These are phyloP conservation scores for Camellia sinensis DNA, from an alignment of 148 eudicot genomes.

Conservation along the genomic window DNA sequence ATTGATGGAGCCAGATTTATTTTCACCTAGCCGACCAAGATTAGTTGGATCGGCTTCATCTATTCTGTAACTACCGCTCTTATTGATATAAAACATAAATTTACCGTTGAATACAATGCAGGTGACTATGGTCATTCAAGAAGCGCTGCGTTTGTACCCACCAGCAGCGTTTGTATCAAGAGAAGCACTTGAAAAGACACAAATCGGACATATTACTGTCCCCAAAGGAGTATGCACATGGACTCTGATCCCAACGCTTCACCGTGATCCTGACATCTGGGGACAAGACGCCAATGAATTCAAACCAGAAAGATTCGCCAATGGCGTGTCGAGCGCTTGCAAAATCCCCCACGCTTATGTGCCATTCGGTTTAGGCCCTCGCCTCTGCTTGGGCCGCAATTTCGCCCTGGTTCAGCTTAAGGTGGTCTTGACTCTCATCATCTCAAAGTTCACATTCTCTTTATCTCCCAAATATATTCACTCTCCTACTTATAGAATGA, in stretches of 20 bases:
- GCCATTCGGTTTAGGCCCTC: constrained; percentile 75
- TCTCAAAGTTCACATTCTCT: constrained; percentile 56
- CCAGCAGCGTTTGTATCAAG: constrained; percentile 89
- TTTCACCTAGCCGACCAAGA: too few relatives aligned
- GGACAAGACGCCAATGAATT: constrained; percentile 66
- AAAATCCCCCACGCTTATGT: constrained; percentile 71
- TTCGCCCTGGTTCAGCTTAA: constrained; percentile 75
- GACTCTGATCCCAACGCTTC: constrained; percentile 81
- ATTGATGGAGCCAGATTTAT: too few relatives aligned
- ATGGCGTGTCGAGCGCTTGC: constrained; percentile 67
- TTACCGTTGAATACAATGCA: constrained; percentile 9
- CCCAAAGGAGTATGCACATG: constrained; percentile 86
- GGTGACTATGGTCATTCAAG: constrained; percentile 88
- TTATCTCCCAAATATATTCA: constrained; percentile 66
- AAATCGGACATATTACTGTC: constrained; percentile 48
- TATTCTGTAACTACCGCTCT: too few relatives aligned
- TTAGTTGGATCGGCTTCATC: too few relatives aligned
- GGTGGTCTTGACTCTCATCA: constrained; percentile 46
- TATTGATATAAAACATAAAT: too few relatives aligned
- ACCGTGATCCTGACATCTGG: constrained; percentile 69
- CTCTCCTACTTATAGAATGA: constrained; percentile 74
- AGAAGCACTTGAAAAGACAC: constrained; percentile 69
- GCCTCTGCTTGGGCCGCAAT: constrained; percentile 70
- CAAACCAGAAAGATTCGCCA: constrained; percentile 66
- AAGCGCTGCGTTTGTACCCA: constrained; percentile 66